These are phyloP conservation scores for Hypomyces perniciosus DNA, from an alignment of 2,329 filamentous ascomycete species.

Conservation along the genomic window DNA sequence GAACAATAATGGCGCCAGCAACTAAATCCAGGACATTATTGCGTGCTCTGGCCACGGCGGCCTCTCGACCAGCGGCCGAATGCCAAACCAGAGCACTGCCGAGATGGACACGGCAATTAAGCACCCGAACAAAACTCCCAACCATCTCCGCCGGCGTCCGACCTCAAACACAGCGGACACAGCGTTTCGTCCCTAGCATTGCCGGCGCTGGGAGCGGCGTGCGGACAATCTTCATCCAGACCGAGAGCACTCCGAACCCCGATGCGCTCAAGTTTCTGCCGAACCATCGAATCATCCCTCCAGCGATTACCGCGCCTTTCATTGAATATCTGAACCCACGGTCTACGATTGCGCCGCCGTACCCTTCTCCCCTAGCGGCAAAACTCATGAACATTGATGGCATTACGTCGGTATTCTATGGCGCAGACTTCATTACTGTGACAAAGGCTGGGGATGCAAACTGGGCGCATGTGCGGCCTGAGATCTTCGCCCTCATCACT, in stretches of 20 bases:
- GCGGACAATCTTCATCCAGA: constrained; percentile 95
- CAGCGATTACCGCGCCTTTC: constrained; percentile 65
- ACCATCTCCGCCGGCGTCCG: constrained; percentile 18
- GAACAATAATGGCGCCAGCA: no score
- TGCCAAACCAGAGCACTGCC: constrained; percentile 19
- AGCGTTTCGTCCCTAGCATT: constrained; percentile 17
- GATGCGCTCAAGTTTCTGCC: constrained; percentile 96
- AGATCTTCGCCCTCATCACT: constrained; percentile 91
- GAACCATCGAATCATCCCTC: constrained; percentile 78
- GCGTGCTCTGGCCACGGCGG: constrained; percentile 4
- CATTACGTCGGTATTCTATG: constrained; percentile 92
- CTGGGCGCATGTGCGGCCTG: constrained; percentile 92
- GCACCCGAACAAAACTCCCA: constrained; percentile 20
- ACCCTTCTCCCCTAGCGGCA: constrained; percentile 86
- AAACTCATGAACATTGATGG: constrained; percentile 91
- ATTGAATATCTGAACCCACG: constrained; percentile 89
- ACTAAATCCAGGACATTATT: background rate
- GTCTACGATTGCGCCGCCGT: constrained; percentile 78
- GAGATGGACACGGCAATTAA: constrained; percentile 24
- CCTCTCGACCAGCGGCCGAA: constrained; percentile 17
- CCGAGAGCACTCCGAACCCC: constrained; percentile 87
- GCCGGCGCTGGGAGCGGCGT: constrained; percentile 29
- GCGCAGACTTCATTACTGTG: constrained; percentile 91
- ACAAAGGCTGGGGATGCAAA: constrained; percentile 83
- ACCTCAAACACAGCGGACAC: constrained; percentile 15